Conservation (phyloP, 257 asterid species). For the Cordia subcordata region DNA sequence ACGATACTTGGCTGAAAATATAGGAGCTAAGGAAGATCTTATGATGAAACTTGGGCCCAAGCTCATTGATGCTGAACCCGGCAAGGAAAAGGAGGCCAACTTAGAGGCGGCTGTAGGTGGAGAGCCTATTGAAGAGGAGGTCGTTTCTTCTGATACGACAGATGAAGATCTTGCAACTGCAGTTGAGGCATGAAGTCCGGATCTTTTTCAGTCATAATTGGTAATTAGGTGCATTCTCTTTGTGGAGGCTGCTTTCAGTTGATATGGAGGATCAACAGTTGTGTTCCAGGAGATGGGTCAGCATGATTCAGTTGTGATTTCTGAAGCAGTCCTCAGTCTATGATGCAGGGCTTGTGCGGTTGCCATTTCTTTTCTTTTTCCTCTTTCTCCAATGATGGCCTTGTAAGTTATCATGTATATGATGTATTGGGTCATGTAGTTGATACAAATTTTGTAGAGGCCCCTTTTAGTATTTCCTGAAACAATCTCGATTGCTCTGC, state of each 20-base stretch:
- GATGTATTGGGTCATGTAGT: conserved; percentile 1
- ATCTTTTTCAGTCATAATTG: not conserved
- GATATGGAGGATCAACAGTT: not conserved
- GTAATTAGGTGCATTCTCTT: not conserved
- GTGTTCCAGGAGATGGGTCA: not conserved
- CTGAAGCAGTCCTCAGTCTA: not conserved
- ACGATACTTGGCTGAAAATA: conserved; percentile 43
- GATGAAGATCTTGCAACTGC: conserved; percentile 61
- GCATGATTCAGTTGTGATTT: too few relatives aligned
- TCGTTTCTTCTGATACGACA: conserved; percentile 42
- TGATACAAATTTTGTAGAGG: conserved; percentile 16
- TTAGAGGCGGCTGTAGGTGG: conserved; percentile 21
- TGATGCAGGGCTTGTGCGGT: not conserved
- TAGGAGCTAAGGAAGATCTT: conserved; percentile 49
- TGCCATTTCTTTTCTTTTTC: too few relatives aligned
- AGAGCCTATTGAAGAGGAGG: conserved; percentile 39
- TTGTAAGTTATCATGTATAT: conserved; percentile 11
- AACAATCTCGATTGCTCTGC: not conserved
- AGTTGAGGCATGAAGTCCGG: conserved; percentile 44
- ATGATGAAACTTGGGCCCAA: conserved; percentile 54
- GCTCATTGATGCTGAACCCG: conserved; percentile 38
- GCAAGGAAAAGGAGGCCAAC: conserved; percentile 26
- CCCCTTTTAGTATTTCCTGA: not conserved
- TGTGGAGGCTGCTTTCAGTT: not conserved
- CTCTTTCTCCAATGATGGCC: conserved; percentile 1